Evolutionary conservation across 2,329 filamentous ascomycete species (phyloP), one percentile per base, ranked within the genome.

Genomic region (Chaetothyriales sp.): DNA sequence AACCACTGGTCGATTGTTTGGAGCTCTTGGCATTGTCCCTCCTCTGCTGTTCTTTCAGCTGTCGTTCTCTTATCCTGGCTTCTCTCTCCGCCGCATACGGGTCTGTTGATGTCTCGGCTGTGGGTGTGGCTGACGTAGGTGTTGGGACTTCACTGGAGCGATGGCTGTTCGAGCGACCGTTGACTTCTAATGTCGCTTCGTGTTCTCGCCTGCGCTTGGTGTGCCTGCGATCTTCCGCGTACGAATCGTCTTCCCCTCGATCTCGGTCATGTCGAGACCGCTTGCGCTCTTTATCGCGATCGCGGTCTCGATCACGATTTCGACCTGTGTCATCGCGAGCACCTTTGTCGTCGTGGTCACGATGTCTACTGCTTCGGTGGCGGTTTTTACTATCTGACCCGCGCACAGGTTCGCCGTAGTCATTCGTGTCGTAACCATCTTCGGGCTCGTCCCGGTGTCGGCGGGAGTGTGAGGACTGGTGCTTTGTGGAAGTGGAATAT

Each of bases 21-120:
- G 49, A 50, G 22, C 57, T 57, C 56, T 66, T 62, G 6, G 73
- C 73, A 4, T 81, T 57, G 65, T 89, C 84, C 4, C 71, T 72
- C 9, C 74, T 76, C 51, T 92, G 86, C 58, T 76, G 74, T 62
- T 85, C 82, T 56, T 78, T 80, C 44, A 86, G 64, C 51, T 78
- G 69, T 6, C 77, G 72, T 66, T 90, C 85, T 13, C 69, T 66
- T 46, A 73, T 71, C 58, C 88, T 72, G 50, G 78, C 74, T 54
- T 83, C 83, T 59, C 86, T 88, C 65, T 90, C 86, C 49, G 84
- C 76, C 43, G 85, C 87, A 63, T 87, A 63, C 73, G 80, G 60
- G 77, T 89, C 80, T 37, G 57, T 60, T 50, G 8, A 9, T 18
- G 49, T 45, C 25, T 52, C 37, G n/a, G 47, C 47, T 4, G 25